phyloP scores from a whole-genome alignment of 1,139 yeast species.

The Yamadazyma jaroonii region DNA sequence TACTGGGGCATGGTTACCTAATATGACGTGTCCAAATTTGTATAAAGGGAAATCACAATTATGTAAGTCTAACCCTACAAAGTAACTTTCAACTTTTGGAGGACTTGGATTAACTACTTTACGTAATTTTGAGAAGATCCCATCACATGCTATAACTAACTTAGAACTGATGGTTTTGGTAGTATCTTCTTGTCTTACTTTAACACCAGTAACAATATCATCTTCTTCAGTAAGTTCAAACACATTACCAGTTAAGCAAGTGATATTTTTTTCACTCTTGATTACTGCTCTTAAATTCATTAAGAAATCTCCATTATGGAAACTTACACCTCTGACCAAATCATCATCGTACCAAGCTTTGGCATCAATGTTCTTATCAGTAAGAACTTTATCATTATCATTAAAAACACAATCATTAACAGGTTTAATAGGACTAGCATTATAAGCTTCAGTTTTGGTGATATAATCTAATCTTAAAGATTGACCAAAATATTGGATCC shows the following conservation, averaged over 20 bases:
- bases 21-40: slow-evolving; percentile 83
- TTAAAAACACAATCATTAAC: slow-evolving; percentile 53
- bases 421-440: slow-evolving; percentile 43
- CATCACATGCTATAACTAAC: slow-evolving; percentile 82
- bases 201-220: slow-evolving; percentile 65
- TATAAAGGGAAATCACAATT: slow-evolving; percentile 72
- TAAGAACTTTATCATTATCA: slow-evolving; percentile 52
- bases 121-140: slow-evolving; percentile 91
- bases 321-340: slow-evolving; percentile 73
- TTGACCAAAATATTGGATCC: slow-evolving; percentile 63
- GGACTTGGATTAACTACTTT: slow-evolving; percentile 58
- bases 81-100: slow-evolving; percentile 76
- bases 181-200: slow-evolving; percentile 26
- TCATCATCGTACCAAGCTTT: slow-evolving; percentile 60
- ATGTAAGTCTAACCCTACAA: slow-evolving; percentile 76
- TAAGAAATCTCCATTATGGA: slow-evolving; percentile 90
- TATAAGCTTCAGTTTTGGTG: slow-evolving; percentile 46
- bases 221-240: slow-evolving; percentile 54
- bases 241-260: slow-evolving; percentile 80
- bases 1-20: slow-evolving; percentile 86
- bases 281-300: slow-evolving; percentile 75
- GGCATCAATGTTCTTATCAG: slow-evolving; percentile 48
- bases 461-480: slow-evolving; percentile 70
- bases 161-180: slow-evolving; percentile 49
- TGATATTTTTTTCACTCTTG: slow-evolving; percentile 63